Conservation (phyloP, 2,329 filamentous ascomycete genomes). For the Davidsoniella virescens region DNA sequence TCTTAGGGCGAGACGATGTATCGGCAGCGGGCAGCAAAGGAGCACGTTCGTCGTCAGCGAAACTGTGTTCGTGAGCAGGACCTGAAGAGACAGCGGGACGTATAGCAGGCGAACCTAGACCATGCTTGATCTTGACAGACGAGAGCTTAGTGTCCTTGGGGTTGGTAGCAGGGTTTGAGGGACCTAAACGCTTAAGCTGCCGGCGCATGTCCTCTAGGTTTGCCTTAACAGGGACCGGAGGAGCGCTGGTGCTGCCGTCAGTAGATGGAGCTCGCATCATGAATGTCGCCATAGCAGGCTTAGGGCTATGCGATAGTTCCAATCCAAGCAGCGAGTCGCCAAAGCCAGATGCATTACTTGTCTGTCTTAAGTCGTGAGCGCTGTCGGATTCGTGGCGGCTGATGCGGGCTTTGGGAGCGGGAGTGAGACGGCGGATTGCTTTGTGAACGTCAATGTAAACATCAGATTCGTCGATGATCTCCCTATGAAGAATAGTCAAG, state of each 20-base stretch:
- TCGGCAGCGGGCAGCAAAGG: conserved; percentile 16
- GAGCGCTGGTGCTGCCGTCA: conserved; percentile 33
- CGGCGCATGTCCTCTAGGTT: conserved; percentile 47
- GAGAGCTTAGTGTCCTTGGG: conserved; percentile 45
- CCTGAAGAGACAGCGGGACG: not conserved
- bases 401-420: conserved; percentile 60
- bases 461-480: conserved; percentile 97
- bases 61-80: not conserved
- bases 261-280: conserved; percentile 40
- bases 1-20: not conserved
- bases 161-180: conserved; percentile 49
- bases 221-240: conserved; percentile 38
- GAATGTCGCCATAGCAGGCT: conserved; percentile 37
- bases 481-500: conserved; percentile 34
- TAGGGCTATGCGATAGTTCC: conserved; percentile 7
- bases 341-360: not conserved
- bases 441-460: conserved; percentile 98
- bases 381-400: conserved; percentile 21
- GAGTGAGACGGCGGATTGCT: conserved; percentile 76
- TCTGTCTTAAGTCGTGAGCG: conserved; percentile 17
- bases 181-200: conserved; percentile 48
- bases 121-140: conserved; percentile 50
- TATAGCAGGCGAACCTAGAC: conserved; percentile 17
- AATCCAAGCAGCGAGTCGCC: conserved; percentile 16
- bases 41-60: conserved; percentile 18